A percentile compares a stretch with the other conserved stretches of the same genome.
Evolutionary conservation across 345 rosid species (phyloP).

Genomic region (Salix exigua): DNA sequence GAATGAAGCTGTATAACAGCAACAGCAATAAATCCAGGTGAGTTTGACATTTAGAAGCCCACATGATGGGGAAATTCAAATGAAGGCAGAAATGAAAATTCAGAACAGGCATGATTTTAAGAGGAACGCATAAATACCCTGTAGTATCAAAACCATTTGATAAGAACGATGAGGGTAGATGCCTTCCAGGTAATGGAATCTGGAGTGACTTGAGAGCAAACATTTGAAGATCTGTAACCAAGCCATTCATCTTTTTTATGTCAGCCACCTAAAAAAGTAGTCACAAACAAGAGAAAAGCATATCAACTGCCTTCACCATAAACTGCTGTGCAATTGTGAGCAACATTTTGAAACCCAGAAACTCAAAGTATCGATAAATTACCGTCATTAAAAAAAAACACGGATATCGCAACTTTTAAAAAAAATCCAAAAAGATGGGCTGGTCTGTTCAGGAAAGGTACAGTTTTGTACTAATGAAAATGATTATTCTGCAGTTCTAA

Average conservation of each 20-base stretch:
- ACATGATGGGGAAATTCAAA: background rate
- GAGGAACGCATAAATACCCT: constrained; percentile 7
- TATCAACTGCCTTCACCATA: background rate
- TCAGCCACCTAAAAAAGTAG: constrained; percentile 21
- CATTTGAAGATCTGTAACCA: constrained; percentile 34
- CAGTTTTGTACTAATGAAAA: background rate
- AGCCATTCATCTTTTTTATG: constrained; percentile 26
- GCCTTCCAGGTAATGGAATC: constrained; percentile 31
- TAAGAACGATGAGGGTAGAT: constrained; percentile 23
- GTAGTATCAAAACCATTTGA: constrained; percentile 9
- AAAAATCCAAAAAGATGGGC: background rate
- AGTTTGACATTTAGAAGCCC: background rate
- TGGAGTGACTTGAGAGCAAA: constrained; percentile 30
- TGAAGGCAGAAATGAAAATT: background rate
- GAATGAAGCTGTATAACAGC: background rate
- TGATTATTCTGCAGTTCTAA: background rate
- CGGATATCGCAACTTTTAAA: background rate
- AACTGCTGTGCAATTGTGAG: background rate
- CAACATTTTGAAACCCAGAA: background rate
- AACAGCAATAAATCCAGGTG: background rate
- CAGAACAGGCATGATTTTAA: background rate
- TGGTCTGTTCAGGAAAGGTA: background rate
- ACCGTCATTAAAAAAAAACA: too few species aligned
- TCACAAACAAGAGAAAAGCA: background rate
- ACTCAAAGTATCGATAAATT: background rate